These are phyloP conservation scores for Gentiana macrophylla DNA, from an alignment of 257 asterid genomes.

Conservation along the genomic window DNA sequence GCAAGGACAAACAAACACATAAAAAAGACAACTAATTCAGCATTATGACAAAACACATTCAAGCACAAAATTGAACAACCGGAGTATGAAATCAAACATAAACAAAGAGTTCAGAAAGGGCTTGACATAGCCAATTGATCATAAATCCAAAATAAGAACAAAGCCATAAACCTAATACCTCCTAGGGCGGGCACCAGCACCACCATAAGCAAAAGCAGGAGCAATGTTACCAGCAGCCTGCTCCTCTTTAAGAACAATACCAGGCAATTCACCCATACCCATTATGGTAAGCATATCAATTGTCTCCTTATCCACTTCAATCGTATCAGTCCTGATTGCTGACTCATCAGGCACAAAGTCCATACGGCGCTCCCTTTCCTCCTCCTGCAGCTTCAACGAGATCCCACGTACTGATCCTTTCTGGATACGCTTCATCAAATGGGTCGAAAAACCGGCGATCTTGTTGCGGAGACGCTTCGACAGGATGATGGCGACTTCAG, in stretches of 20 bases:
- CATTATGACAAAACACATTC: too few species aligned
- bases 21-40: too few species aligned
- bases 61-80: too few species aligned
- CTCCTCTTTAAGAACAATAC: slow-evolving; percentile 25
- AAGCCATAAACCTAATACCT: slow-evolving; percentile 7
- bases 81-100: too few species aligned
- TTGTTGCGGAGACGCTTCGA: slow-evolving; percentile 33
- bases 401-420: slow-evolving; percentile 36
- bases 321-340: slow-evolving; percentile 36
- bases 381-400: slow-evolving; percentile 35
- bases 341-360: slow-evolving; percentile 49
- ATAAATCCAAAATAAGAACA: too few species aligned
- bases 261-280: slow-evolving; percentile 45
- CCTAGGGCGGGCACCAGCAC: slow-evolving; percentile 13
- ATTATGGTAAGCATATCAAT: slow-evolving; percentile 36
- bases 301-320: slow-evolving; percentile 46
- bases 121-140: too few species aligned
- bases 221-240: slow-evolving; percentile 1
- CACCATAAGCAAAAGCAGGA: slow-evolving; percentile 7
- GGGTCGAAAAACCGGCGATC: slow-evolving; percentile 39
- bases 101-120: too few species aligned
- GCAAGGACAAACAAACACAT: too few species aligned
- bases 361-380: slow-evolving; percentile 40
- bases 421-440: slow-evolving; percentile 36
- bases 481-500: slow-evolving; percentile 36